Percentiles rank a stretch among this genome's conserved stretches.
Evolutionary conservation across 345 rosid genomes (phyloP).

Genomic region (Heritiera littoralis): DNA sequence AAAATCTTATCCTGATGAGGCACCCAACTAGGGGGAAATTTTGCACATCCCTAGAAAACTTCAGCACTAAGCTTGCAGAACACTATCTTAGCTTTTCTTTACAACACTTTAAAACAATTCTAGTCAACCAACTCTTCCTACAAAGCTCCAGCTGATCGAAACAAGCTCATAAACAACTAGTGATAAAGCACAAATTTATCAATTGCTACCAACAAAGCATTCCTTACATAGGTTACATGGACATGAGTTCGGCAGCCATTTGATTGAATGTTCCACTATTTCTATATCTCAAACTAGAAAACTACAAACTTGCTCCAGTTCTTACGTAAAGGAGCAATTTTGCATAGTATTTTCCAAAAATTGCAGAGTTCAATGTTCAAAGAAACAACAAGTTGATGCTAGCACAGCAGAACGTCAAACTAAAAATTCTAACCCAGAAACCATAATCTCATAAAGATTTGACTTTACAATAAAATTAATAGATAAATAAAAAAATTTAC

Average conservation of each 20-base stretch:
- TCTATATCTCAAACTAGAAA: background rate
- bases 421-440: background rate
- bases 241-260: background rate
- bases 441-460: background rate
- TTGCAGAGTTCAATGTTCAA: background rate
- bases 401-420: background rate
- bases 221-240: background rate
- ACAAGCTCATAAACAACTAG: background rate
- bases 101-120: background rate
- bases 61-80: background rate
- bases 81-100: background rate
- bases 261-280: background rate
- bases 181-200: background rate
- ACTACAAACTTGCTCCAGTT: background rate
- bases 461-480: background rate
- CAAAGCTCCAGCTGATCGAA: background rate
- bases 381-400: background rate
- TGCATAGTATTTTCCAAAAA: background rate
- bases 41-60: no score
- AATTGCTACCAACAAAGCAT: background rate
- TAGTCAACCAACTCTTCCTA: background rate
- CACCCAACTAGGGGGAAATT: background rate
- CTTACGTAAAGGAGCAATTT: background rate
- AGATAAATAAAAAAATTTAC: constrained; percentile 31
- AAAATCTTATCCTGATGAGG: background rate